These are phyloP conservation scores for Amanita fuliginea DNA, from an alignment of 768 basidiomycete genomes.

Conservation along the genomic window DNA sequence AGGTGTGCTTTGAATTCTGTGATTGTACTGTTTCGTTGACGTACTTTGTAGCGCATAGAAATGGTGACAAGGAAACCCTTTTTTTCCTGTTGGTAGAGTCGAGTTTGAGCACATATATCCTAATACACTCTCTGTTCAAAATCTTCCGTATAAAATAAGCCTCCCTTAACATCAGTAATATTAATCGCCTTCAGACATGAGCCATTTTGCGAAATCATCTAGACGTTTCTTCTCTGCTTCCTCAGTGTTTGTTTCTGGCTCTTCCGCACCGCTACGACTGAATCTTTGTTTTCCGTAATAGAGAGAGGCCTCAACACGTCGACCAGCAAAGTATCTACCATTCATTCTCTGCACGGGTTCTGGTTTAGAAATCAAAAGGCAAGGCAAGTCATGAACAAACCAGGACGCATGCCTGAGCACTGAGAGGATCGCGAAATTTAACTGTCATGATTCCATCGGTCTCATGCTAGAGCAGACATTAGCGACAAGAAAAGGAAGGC, in stretches of 20 bases:
- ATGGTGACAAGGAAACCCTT: slow-evolving; percentile 58
- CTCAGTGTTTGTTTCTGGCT: slow-evolving; percentile 57
- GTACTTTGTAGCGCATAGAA: slow-evolving; percentile 53
- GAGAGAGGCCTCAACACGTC: slow-evolving; percentile 70
- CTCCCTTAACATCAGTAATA: background rate
- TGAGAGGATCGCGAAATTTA: slow-evolving; percentile 87
- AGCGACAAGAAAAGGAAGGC: background rate
- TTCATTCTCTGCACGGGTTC: slow-evolving; percentile 70
- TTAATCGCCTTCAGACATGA: slow-evolving; percentile 71
- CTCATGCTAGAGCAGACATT: slow-evolving; percentile 54
- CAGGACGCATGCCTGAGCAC: slow-evolving; percentile 86
- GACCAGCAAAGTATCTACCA: slow-evolving; percentile 81
- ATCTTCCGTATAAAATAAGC: background rate
- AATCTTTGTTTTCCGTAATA: slow-evolving; percentile 78
- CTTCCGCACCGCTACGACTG: slow-evolving; percentile 59
- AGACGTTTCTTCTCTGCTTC: slow-evolving; percentile 76
- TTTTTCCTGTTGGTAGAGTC: slow-evolving; percentile 56
- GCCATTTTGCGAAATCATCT: slow-evolving; percentile 83
- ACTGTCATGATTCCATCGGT: slow-evolving; percentile 91
- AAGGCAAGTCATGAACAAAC: slow-evolving; percentile 23
- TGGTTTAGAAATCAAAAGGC: background rate
- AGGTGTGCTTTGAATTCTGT: slow-evolving; percentile 32
- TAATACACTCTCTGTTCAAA: background rate
- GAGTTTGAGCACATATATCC: slow-evolving; percentile 2
- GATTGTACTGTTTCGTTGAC: background rate